phyloP scores from a whole-genome alignment of 176 grass and related monocot genomes.

The Tillandsia leiboldiana region DNA sequence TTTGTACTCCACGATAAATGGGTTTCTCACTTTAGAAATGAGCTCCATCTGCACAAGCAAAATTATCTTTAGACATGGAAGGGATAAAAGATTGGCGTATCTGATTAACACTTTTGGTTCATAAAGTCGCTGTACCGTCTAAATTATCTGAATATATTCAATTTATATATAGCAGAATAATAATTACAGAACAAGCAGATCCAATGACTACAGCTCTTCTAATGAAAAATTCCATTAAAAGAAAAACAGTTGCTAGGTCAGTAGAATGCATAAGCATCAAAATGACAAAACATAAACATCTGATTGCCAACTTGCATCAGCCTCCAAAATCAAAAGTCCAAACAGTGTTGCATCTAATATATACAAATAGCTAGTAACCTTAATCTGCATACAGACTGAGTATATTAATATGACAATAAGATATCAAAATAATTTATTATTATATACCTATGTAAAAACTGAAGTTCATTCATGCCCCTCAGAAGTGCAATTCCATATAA shows the following conservation, averaged over 20 bases:
- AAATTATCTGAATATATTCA: not conserved
- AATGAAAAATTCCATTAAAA: not conserved
- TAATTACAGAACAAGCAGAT: not conserved
- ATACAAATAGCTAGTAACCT: not conserved
- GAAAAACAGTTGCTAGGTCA: not conserved
- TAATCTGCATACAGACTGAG: not conserved
- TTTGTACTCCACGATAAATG: slow-evolving; percentile 95
- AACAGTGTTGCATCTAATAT: not conserved
- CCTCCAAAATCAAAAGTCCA: too few relatives aligned
- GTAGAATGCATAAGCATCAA: not conserved
- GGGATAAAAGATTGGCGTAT: not conserved
- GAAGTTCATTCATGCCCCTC: too few relatives aligned
- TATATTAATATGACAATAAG: too few relatives aligned
- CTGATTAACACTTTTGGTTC: not conserved
- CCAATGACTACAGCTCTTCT: not conserved
- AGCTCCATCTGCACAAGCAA: slow-evolving; percentile 74
- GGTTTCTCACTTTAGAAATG: slow-evolving; percentile 83
- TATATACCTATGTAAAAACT: too few relatives aligned
- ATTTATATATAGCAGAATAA: not conserved
- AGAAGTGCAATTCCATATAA: too few relatives aligned
- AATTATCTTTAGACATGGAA: slow-evolving; percentile 11
- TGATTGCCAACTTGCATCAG: not conserved
- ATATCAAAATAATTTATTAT: too few relatives aligned
- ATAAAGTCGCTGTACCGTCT: not conserved
- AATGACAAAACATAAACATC: not conserved